Evolutionary conservation across 345 rosid species (phyloP).

Genomic region (Corchorus capsularis): DNA sequence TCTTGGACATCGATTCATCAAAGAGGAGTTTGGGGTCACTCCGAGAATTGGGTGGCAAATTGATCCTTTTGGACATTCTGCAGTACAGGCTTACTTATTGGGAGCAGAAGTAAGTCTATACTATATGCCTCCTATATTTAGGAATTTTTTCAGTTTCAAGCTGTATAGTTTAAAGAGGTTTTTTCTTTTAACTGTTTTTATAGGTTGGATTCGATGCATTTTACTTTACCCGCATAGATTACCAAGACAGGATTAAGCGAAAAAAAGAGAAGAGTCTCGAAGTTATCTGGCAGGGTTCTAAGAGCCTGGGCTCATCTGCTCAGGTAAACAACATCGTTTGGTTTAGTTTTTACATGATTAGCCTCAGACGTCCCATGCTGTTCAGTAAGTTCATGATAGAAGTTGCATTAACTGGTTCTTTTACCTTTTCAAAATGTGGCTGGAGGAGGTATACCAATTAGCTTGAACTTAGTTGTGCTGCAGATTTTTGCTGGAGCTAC

Average conservation of each 20-base stretch:
- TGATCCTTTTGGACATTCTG: slow-evolving; percentile 99
- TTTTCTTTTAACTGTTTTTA: slow-evolving; percentile 17
- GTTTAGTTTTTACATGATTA: neutral
- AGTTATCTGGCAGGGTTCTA: slow-evolving; percentile 92
- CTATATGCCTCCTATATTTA: neutral
- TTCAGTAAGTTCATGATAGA: neutral
- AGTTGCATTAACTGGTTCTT: neutral
- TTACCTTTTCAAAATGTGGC: slow-evolving; percentile 2
- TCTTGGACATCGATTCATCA: slow-evolving; percentile 85
- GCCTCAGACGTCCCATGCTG: neutral
- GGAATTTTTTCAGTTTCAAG: neutral
- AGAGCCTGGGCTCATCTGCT: slow-evolving; percentile 84
- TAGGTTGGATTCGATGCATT: slow-evolving; percentile 94
- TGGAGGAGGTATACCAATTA: neutral
- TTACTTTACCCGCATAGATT: slow-evolving; percentile 91
- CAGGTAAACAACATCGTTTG: slow-evolving; percentile 47
- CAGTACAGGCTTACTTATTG: slow-evolving; percentile 93
- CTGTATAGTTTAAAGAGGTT: slow-evolving; percentile 13
- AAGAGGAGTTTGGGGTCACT: slow-evolving; percentile 75
- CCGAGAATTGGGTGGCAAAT: slow-evolving; percentile 99
- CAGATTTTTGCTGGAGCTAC: slow-evolving; percentile 98
- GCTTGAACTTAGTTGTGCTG: slow-evolving; percentile 22
- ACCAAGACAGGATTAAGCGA: slow-evolving; percentile 91
- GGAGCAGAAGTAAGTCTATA: slow-evolving; percentile 71
- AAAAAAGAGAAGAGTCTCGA: slow-evolving; percentile 84